Evolutionary conservation across 768 basidiomycete genomes (phyloP), one percentile per base, ranked within the genome.

Genomic region (Tephrocybe sp.): DNA sequence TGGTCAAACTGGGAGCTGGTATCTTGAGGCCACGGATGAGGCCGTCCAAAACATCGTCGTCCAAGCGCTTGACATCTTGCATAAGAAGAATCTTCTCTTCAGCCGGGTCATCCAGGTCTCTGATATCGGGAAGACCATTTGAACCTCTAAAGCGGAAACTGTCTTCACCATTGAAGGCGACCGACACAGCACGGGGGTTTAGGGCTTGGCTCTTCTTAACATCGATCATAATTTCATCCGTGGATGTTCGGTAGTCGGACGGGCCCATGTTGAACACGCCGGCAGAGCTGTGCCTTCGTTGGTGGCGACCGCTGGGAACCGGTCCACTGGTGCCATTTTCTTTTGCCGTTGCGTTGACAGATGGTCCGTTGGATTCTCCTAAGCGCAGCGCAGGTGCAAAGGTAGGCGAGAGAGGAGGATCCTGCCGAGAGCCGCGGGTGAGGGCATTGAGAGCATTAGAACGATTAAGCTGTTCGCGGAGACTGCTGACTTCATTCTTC

Each of bases 61-160:
- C 97, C 48, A 98, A 72, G 37, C 81, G 86, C 65, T 89, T 91
- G 55, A 85, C 79, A 57, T 98, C 93, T 63, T 94, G 90, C 80
- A 99, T 88, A 42, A 97, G 76, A 47, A 88, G 77, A 58, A 97
- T 93, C 73, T 98, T 96, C 75, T 98, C 95, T 67, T 98, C 95
- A 0, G 90, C 87, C 6, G 93, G 85, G 68, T 94, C 91, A 59
- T 98, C 93, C 53, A 84, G 84, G 61, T 82, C 79, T 42, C 80
- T 79, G 51, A 92, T 87, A 57, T 88, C 84, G 11, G 86, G 72
- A 33, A 89, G 70, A 32, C 88, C 86, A 52, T 84, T 80, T 33
- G 74, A 71, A 45, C 56, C 53, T 30, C 86, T 81, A 65, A 80
- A 78, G 45, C 85, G 83, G 52, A 87, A 75, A 50, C 82, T 84